phyloP scores from a whole-genome alignment of 495 filamentous ascomycete species.

The Tetracladium setigerum region DNA sequence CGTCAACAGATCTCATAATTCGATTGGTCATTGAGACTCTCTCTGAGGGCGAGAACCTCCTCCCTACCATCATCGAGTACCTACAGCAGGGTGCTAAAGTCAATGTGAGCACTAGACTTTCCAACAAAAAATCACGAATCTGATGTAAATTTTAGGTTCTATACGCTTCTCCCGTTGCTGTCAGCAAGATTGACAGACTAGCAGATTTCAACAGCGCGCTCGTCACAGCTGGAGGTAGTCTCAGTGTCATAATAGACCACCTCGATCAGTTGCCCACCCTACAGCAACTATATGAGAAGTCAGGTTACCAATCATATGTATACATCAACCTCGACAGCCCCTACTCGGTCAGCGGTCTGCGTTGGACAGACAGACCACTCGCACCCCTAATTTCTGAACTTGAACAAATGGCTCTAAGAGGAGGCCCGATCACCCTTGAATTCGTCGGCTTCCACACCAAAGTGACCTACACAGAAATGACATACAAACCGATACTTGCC shows the following conservation, averaged over 20 bases:
- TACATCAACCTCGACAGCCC: too few relatives aligned
- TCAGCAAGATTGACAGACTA: not conserved
- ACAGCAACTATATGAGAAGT: not conserved
- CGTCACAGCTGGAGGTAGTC: not conserved
- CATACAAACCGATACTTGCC: too few relatives aligned
- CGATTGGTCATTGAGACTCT: not conserved
- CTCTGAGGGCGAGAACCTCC: not conserved
- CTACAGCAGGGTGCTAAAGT: not conserved
- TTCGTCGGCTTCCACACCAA: too few relatives aligned
- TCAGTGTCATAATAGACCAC: not conserved
- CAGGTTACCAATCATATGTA: not conserved
- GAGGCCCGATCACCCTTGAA: too few relatives aligned
- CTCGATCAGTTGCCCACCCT: not conserved
- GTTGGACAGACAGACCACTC: too few relatives aligned
- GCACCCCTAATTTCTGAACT: too few relatives aligned
- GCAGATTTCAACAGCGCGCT: not conserved
- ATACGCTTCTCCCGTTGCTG: not conserved
- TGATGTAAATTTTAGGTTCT: not conserved
- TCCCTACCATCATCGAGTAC: not conserved
- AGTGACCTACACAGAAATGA: too few relatives aligned
- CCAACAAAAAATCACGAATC: not conserved
- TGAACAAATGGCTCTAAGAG: too few relatives aligned
- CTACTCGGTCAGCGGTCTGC: too few relatives aligned
- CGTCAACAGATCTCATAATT: not conserved
- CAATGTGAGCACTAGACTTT: not conserved